Base-by-base conservation (phyloP, 352 stramenopile species). In the Phytophthora cactorum region DNA sequence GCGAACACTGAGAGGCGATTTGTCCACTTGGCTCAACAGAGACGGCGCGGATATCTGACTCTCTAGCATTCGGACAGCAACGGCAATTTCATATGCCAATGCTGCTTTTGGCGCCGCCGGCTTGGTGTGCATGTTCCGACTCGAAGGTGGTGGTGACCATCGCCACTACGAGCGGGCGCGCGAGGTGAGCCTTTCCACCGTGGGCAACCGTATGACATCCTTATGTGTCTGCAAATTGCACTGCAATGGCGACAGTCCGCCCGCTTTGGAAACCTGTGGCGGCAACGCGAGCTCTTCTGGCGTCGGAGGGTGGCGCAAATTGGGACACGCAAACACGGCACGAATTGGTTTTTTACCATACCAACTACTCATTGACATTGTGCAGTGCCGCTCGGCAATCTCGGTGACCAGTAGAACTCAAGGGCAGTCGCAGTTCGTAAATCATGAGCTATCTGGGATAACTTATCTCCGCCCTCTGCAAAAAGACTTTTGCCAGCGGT, bases 111-210 rank as follows among this genome's bases (percentile, higher is more conserved):
- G 9, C 47, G 3, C 10, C 17, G 10, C 22, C 22, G n/a, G 45
- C 7, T 49, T 28, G 15, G 15, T 28, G 15, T 28, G 14, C 29
- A 5, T 54, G 39, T 45, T 59, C 47, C 52, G 15, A 29, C 34
- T 50, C 34, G 46, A n/a, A 32, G 31, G 7, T 12, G 17, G n/a
- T 57, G 36, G 46, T 55, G 34, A 41, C 38, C 39, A 60, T 70
- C 32, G 55, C 22, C 15, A 55, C 47, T 15, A 59, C 47, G 53
- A 59, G 14, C 17, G 32, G 32, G 11, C 47, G 25, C 34, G 55
- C 9, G 14, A 28, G 41, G 14, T 39, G 46, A 55, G 63, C 27
- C 63, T 66, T 51, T 66, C 55, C 55, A 70, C 27, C 15, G 14
- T 39, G 10, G 50, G 32, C 49, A 59, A 53, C 6, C 43, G 43